Evolutionary conservation across 257 asterid species (phyloP).

Genomic region (Orobanche coerulescens): DNA sequence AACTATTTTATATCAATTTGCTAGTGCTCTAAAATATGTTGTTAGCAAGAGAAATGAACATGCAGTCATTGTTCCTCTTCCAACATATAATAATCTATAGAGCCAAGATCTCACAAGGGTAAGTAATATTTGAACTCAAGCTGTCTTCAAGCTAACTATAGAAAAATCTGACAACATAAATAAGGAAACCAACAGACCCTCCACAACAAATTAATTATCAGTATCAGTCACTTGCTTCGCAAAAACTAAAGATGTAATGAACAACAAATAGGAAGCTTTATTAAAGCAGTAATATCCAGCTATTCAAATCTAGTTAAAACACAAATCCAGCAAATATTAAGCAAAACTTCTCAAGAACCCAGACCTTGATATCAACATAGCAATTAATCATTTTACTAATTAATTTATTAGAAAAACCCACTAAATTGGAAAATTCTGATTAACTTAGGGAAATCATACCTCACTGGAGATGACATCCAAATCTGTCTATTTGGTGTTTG

Average conservation of each 20-base stretch:
- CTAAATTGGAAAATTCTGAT: neutral
- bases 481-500: conserved; percentile 90
- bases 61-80: neutral
- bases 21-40: neutral
- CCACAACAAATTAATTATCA: neutral
- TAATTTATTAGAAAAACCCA: neutral
- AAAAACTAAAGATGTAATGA: neutral
- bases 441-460: conserved; percentile 40
- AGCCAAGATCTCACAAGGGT: neutral
- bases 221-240: neutral
- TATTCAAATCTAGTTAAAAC: no score
- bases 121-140: neutral
- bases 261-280: no score
- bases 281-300: no score
- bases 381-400: neutral
- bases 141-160: neutral
- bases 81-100: neutral
- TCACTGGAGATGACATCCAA: conserved; percentile 97
- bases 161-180: neutral
- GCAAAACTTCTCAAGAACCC: neutral
- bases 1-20: neutral
- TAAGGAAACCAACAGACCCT: neutral
- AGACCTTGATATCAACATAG: neutral
- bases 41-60: neutral
- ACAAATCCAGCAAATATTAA: no score